These are phyloP conservation scores for Polytolypa hystricis DNA, from an alignment of 2,329 filamentous ascomycete species.

Conservation along the genomic window DNA sequence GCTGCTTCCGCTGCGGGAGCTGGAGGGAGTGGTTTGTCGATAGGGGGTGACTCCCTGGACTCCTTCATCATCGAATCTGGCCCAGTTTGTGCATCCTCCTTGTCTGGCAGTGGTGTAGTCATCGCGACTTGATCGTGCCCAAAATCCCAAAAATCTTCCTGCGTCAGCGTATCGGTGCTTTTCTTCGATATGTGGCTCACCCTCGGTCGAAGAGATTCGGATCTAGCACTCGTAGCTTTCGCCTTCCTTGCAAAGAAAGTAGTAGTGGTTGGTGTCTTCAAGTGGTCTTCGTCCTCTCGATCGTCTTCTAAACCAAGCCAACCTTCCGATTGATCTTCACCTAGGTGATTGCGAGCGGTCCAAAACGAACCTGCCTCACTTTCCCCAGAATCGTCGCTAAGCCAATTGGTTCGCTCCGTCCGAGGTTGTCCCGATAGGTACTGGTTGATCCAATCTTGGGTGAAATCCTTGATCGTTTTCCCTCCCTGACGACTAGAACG, in stretches of 20 bases:
- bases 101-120: slow-evolving; percentile 25
- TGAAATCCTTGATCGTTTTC: slow-evolving; percentile 46
- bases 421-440: slow-evolving; percentile 62
- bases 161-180: slow-evolving; percentile 32
- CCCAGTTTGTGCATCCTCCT: neutral
- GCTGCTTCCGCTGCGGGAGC: slow-evolving; percentile 19
- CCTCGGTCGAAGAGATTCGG: slow-evolving; percentile 16
- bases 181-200: slow-evolving; percentile 26
- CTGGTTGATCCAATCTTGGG: slow-evolving; percentile 77
- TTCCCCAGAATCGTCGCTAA: slow-evolving; percentile 63
- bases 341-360: slow-evolving; percentile 30
- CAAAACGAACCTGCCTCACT: slow-evolving; percentile 60
- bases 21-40: slow-evolving; percentile 33
- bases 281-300: slow-evolving; percentile 25
- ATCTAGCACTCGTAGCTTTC: slow-evolving; percentile 11
- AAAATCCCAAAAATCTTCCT: slow-evolving; percentile 36
- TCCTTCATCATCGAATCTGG: too few species aligned
- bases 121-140: slow-evolving; percentile 26
- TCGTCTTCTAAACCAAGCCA: slow-evolving; percentile 34
- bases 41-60: too few species aligned
- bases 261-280: slow-evolving; percentile 27
- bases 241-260: slow-evolving; percentile 17
- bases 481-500: slow-evolving; percentile 15
- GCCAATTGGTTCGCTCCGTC: slow-evolving; percentile 66
- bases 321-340: slow-evolving; percentile 32